These are phyloP conservation scores for Cajanus cajan DNA, from an alignment of 306 rosid species.

Conservation along the genomic window DNA sequence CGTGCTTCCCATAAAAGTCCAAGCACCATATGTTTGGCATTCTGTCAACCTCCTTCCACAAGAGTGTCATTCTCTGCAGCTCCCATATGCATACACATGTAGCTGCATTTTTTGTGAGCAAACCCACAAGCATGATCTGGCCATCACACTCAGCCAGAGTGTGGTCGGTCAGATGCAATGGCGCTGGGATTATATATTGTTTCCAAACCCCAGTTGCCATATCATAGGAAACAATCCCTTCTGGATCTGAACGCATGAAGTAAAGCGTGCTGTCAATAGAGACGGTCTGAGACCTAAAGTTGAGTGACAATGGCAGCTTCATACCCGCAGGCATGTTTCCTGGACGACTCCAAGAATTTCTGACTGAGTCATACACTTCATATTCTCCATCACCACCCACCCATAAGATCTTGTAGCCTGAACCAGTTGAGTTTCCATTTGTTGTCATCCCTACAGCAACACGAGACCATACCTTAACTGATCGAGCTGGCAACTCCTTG, in stretches of 20 bases:
- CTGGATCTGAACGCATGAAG: constrained; percentile 79
- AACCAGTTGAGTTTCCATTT: constrained; percentile 48
- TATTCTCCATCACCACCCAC: constrained; percentile 79
- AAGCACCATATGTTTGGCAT: constrained; percentile 98
- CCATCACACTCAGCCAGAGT: constrained; percentile 82
- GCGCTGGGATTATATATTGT: constrained; percentile 71
- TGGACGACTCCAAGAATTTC: constrained; percentile 70
- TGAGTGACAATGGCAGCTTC: constrained; percentile 57
- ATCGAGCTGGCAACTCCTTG: constrained; percentile 82
- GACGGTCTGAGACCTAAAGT: constrained; percentile 66
- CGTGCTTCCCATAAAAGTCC: constrained; percentile 97
- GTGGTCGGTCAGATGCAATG: constrained; percentile 63
- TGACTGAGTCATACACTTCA: constrained; percentile 74
- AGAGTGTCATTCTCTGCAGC: constrained; percentile 91
- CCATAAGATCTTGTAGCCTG: constrained; percentile 87
- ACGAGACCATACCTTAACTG: constrained; percentile 78
- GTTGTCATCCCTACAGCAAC: constrained; percentile 84
- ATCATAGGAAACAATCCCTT: constrained; percentile 78
- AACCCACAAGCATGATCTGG: constrained; percentile 79
- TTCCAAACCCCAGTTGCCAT: constrained; percentile 68
- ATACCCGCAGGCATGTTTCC: constrained; percentile 58
- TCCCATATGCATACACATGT: constrained; percentile 95
- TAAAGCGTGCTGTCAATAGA: constrained; percentile 59
- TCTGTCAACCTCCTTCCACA: constrained; percentile 99
- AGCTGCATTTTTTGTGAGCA: constrained; percentile 84